Percentiles rank a stretch among this genome's conserved stretches.
Evolutionary conservation across 2,329 filamentous ascomycete genomes (phyloP).

Genomic region (Fusarium euwallaceae): DNA sequence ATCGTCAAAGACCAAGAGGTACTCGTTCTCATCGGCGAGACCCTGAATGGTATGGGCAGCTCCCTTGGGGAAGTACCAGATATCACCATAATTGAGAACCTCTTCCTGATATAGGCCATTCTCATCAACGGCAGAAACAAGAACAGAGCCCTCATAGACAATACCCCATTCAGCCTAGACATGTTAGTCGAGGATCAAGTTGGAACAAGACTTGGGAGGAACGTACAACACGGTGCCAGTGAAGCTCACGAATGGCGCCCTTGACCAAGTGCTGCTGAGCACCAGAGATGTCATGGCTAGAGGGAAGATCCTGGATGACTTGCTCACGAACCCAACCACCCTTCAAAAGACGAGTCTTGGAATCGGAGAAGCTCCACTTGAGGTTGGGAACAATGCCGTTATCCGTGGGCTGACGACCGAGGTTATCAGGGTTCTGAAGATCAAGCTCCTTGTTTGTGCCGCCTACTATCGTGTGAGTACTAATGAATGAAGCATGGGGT

Average conservation of each 20-base stretch:
- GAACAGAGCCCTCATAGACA: constrained; percentile 68
- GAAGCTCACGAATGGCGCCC: constrained; percentile 74
- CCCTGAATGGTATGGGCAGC: constrained; percentile 74
- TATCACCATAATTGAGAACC: constrained; percentile 70
- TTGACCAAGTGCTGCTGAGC: constrained; percentile 78
- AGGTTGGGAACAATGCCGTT: constrained; percentile 74
- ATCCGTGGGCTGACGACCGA: constrained; percentile 73
- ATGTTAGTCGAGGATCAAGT: not conserved
- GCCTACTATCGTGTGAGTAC: constrained; percentile 55
- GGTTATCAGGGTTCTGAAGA: constrained; percentile 72
- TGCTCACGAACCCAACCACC: constrained; percentile 78
- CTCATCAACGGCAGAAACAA: constrained; percentile 73
- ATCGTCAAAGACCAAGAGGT: constrained; percentile 75
- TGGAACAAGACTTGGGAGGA: rapidly evolving
- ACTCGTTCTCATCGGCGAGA: constrained; percentile 76
- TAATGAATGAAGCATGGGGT: not conserved
- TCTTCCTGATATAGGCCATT: constrained; percentile 68
- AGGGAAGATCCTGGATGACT: constrained; percentile 74
- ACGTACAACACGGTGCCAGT: constrained; percentile 76
- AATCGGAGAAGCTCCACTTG: constrained; percentile 79
- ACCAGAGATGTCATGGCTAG: constrained; percentile 74
- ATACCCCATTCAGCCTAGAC: constrained; percentile 75
- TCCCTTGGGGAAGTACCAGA: constrained; percentile 79
- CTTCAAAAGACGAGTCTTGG: constrained; percentile 70
- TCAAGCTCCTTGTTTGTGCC: constrained; percentile 74